These are phyloP conservation scores for Naganishia onofrii DNA, from an alignment of 768 basidiomycete species.

Conservation along the genomic window DNA sequence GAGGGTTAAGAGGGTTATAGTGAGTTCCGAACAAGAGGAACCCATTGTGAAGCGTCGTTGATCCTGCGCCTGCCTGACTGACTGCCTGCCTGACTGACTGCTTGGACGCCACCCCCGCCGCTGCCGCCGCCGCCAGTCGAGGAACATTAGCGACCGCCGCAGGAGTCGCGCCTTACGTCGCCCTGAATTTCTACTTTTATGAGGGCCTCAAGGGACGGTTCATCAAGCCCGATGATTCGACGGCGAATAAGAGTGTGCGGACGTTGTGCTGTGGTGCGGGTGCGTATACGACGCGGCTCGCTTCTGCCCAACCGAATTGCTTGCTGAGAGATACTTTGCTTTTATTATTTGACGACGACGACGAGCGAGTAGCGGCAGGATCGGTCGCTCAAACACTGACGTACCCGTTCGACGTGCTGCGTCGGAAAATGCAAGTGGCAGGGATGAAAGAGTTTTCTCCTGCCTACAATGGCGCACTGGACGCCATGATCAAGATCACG, in stretches of 20 bases:
- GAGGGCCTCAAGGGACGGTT: slow-evolving; percentile 56
- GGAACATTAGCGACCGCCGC: slow-evolving; percentile 52
- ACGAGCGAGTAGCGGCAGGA: slow-evolving; percentile 82
- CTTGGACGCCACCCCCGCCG: too few species aligned
- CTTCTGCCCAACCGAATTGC: neutral
- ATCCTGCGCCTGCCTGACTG: too few species aligned
- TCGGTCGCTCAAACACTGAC: slow-evolving; percentile 86
- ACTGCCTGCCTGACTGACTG: too few species aligned
- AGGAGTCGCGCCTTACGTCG: slow-evolving; percentile 74
- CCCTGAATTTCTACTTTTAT: slow-evolving; percentile 92
- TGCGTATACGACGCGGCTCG: neutral
- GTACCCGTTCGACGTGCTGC: slow-evolving; percentile 90
- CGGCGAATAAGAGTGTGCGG: slow-evolving; percentile 30
- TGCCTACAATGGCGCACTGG: slow-evolving; percentile 75
- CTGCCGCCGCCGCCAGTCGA: too few species aligned
- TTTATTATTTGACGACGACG: too few species aligned
- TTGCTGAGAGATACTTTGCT: too few species aligned
- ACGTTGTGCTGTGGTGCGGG: slow-evolving; percentile 17
- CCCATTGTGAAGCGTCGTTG: too few species aligned
- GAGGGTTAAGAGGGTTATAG: slow-evolving; percentile 78
- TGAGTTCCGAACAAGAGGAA: slow-evolving; percentile 59
- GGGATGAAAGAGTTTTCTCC: slow-evolving; percentile 54
- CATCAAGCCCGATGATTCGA: slow-evolving; percentile 61
- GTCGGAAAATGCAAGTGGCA: slow-evolving; percentile 71
- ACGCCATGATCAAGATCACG: slow-evolving; percentile 69